A percentile compares a stretch with the other conserved stretches of the same genome.
Conservation (phyloP, 169 alveolate species). For the Plasmodium blacklocki region DNA sequence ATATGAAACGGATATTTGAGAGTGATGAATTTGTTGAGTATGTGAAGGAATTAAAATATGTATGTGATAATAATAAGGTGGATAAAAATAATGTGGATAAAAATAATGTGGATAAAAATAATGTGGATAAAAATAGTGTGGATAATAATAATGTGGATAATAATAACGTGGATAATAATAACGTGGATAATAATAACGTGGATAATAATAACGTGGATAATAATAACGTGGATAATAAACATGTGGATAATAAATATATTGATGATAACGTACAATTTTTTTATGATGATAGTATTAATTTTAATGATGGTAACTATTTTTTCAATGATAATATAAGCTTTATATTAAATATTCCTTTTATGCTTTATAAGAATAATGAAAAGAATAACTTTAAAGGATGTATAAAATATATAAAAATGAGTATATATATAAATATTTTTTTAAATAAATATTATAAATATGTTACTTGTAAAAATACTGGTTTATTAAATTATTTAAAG, state of each 20-base stretch:
- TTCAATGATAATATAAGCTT: neutral
- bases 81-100: too few relatives aligned
- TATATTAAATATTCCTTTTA: conserved; percentile 63
- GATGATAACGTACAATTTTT: too few relatives aligned
- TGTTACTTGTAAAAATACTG: neutral
- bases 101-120: too few relatives aligned
- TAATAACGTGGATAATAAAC: too few relatives aligned
- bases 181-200: too few relatives aligned
- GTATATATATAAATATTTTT: conserved; percentile 13
- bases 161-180: too few relatives aligned
- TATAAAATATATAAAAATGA: conserved; percentile 32
- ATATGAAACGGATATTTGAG: conserved; percentile 37
- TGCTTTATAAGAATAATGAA: conserved; percentile 43
- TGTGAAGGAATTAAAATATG: conserved; percentile 22
- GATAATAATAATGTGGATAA: too few relatives aligned
- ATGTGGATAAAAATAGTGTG: too few relatives aligned
- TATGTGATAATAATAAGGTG: too few relatives aligned
- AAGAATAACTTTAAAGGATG: conserved; percentile 36
- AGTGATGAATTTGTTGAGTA: conserved; percentile 10
- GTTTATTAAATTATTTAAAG: conserved; percentile 14
- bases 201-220: neutral
- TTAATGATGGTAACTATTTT: neutral
- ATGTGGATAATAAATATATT: neutral
- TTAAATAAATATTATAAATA: conserved; percentile 11
- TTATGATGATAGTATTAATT: neutral